These are phyloP conservation scores for Phycomyces blakesleeanus DNA, from an alignment of 192 early-diverging fungal genomes.

Conservation along the genomic window DNA sequence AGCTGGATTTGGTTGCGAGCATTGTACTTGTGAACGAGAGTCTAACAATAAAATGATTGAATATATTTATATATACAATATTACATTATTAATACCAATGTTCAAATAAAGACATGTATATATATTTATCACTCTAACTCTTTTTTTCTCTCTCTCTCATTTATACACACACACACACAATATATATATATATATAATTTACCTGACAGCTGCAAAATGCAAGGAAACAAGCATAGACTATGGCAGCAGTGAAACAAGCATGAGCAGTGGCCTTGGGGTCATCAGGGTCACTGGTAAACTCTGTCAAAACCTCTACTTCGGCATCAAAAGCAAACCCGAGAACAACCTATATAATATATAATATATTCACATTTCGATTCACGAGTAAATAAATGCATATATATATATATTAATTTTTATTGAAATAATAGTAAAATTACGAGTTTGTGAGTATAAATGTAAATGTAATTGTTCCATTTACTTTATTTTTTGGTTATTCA, in stretches of 20 bases:
- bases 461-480: too few relatives aligned
- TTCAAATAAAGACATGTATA: not conserved
- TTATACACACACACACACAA: not conserved
- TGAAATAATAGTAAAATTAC: too few relatives aligned
- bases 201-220: conserved; percentile 51
- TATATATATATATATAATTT: conserved; percentile 5
- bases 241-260: conserved; percentile 46
- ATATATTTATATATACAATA: too few relatives aligned
- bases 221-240: conserved; percentile 49
- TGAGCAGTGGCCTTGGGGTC: conserved; percentile 44
- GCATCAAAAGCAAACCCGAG: conserved; percentile 42
- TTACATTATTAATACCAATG: too few relatives aligned
- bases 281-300: conserved; percentile 42
- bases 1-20: conserved; percentile 38
- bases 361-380: too few relatives aligned
- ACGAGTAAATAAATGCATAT: too few relatives aligned
- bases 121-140: too few relatives aligned
- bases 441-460: too few relatives aligned
- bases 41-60: conserved; percentile 4
- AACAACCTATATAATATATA: too few relatives aligned
- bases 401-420: too few relatives aligned
- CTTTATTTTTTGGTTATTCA: not conserved
- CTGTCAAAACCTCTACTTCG: conserved; percentile 44
- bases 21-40: conserved; percentile 34
- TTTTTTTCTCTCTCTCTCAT: too few relatives aligned